Base-by-base conservation (phyloP, 352 stramenopile genomes). In the Salisapilia sapeloensis region DNA sequence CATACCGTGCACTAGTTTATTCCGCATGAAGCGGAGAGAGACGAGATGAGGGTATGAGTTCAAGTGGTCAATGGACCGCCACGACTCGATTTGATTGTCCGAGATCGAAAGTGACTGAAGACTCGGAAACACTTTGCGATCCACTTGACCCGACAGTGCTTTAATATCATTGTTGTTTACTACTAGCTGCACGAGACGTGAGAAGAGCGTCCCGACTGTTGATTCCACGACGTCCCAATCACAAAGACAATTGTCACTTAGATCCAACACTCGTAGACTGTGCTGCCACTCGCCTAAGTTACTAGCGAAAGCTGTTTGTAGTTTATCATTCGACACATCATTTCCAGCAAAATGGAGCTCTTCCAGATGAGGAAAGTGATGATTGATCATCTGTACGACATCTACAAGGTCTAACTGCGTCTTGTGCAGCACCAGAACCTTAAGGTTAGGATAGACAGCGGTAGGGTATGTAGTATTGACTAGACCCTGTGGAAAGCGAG, bases 61-160 rank as follows among this genome's bases (percentile, higher is more conserved):
- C 9, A 92, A 38, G 6, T 60, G 58, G 29, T 89, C 64, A 18
- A 92, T 79, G 0, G 62, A 83, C 2, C 60, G 56, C 72, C 72
- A 89, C 25, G 56, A 69, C 23, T 67, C 59, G 17, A 92, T 55
- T 6, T 50, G 27, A 43, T 84, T 85, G 24, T 76, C 57, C 8
- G 54, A 77, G 4, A 84, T 11, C 2, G 67, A 81, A 11, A 87
- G 38, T 4, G 54, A 58, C 19, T 49, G 42, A 1, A 87, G 48
- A 15, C 74, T 45, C 23, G 63, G 57, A 17, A 81, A 74, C 15
- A 57, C 50, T n/a, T n/a, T n/a, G n/a, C n/a, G n/a, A n/a, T n/a
- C n/a, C n/a, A n/a, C n/a, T n/a, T n/a, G n/a, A n/a, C n/a, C n/a
- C n/a, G n/a, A n/a, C 6, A 87, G 48, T 15, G 69, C 64, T 3